Conservation (phyloP, 176 grass and related monocot genomes). For the Elaeis guineensis region DNA sequence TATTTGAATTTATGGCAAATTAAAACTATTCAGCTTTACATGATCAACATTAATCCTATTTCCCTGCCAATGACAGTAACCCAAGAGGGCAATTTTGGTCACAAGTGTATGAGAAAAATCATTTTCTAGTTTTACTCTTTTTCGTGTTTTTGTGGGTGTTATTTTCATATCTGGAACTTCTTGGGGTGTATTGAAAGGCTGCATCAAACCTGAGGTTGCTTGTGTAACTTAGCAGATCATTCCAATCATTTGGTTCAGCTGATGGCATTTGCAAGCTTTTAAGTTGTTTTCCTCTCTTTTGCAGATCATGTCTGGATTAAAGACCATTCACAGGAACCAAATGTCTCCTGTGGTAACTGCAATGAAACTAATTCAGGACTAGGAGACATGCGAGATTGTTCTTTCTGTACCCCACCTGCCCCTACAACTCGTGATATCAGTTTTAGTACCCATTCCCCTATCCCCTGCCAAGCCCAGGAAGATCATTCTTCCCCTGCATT, state of each 20-base stretch:
- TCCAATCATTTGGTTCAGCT: background rate
- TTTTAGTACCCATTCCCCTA: constrained; percentile 37
- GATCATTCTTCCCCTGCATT: constrained; percentile 43
- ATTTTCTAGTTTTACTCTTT: too few relatives aligned
- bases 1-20: too few relatives aligned
- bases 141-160: too few relatives aligned
- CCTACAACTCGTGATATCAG: constrained; percentile 60
- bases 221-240: background rate
- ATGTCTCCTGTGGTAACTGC: constrained; percentile 26
- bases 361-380: constrained; percentile 16
- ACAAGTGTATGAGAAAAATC: too few relatives aligned
- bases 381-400: constrained; percentile 40
- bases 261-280: constrained; percentile 7
- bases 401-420: constrained; percentile 36
- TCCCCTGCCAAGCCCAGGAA: constrained; percentile 30
- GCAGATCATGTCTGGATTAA: constrained; percentile 84
- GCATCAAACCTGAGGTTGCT: too few relatives aligned
- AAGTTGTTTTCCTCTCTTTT: constrained; percentile 9
- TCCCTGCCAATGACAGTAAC: too few relatives aligned
- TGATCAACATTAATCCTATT: too few relatives aligned
- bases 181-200: too few relatives aligned
- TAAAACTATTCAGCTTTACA: too few relatives aligned
- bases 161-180: too few relatives aligned
- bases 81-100: too few relatives aligned
- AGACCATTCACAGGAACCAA: constrained; percentile 40